A percentile compares a stretch with the other conserved stretches of the same genome.
These are phyloP conservation scores for Fonsecaea pedrosoi DNA, from an alignment of 2,329 filamentous ascomycete species.

Conservation along the genomic window DNA sequence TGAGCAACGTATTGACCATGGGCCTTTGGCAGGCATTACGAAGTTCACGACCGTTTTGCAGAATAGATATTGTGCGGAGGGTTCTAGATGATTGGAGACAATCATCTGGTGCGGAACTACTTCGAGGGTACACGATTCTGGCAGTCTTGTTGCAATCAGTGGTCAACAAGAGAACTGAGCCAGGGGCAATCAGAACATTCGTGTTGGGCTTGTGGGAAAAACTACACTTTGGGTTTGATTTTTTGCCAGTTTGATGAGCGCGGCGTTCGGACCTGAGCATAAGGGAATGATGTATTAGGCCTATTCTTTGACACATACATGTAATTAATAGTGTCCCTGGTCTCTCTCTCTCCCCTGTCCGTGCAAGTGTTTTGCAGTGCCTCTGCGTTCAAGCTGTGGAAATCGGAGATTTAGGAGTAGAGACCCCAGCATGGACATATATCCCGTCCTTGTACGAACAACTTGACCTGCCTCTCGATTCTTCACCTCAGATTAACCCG, in stretches of 20 bases:
- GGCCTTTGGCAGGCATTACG: conserved; percentile 4
- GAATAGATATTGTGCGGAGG: conserved; percentile 12
- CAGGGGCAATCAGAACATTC: neutral
- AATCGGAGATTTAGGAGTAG: neutral
- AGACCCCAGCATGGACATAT: neutral
- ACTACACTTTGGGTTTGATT: neutral
- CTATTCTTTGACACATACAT: neutral
- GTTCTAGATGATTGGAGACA: neutral
- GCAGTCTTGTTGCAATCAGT: neutral
- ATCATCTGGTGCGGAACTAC: neutral
- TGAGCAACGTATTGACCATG: neutral
- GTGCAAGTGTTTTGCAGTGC: neutral
- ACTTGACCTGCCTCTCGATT: neutral
- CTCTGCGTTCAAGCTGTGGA: neutral
- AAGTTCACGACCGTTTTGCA: conserved; percentile 18
- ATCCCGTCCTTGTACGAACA: neutral
- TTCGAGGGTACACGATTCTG: neutral
- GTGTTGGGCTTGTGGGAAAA: neutral
- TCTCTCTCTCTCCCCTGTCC: neutral
- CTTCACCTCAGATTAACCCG: neutral
- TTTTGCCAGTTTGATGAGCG: conserved; percentile 2
- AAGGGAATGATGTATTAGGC: neutral
- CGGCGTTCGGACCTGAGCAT: neutral
- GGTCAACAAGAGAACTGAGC: neutral
- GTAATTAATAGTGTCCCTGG: neutral